These are phyloP conservation scores for Gautieria morchelliformis DNA, from an alignment of 768 basidiomycete species.

Conservation along the genomic window DNA sequence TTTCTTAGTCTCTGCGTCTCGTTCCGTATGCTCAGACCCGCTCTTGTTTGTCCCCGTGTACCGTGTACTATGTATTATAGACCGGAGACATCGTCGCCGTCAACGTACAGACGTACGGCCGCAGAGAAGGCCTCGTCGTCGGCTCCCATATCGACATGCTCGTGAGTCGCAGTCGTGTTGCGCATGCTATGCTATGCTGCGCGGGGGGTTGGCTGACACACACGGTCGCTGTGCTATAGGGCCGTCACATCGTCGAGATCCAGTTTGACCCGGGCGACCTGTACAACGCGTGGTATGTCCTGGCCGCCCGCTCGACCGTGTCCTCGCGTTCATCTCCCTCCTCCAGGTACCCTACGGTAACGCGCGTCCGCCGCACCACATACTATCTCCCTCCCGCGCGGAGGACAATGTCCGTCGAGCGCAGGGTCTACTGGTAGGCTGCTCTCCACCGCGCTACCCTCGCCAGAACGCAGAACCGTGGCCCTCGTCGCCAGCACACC, in stretches of 20 bases:
- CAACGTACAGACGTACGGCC: conserved; percentile 46
- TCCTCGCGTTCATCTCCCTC: conserved; percentile 7
- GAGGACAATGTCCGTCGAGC: conserved; percentile 55
- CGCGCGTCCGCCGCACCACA: conserved; percentile 67
- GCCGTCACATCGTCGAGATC: conserved; percentile 74
- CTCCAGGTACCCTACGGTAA: conserved; percentile 64
- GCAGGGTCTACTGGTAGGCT: conserved; percentile 64
- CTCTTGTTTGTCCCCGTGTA: too few relatives aligned
- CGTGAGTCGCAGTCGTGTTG: conserved; percentile 32
- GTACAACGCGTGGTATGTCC: conserved; percentile 54
- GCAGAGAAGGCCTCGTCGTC: conserved; percentile 72
- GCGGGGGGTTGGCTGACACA: too few relatives aligned
- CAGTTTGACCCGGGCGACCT: conserved; percentile 63
- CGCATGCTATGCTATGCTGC: background rate
- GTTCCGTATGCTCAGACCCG: background rate
- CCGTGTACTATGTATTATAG: too few relatives aligned
- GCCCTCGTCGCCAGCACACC: background rate
- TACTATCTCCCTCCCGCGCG: conserved; percentile 40
- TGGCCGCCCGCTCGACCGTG: background rate
- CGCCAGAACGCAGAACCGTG: background rate
- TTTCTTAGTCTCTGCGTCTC: background rate
- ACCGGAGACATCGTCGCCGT: conserved; percentile 78
- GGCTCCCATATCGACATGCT: conserved; percentile 63
- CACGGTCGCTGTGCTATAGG: conserved; percentile 46
- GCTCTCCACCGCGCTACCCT: background rate